Conservation (phyloP, 495 filamentous ascomycete species). For the Hypoxylon lenormandii region DNA sequence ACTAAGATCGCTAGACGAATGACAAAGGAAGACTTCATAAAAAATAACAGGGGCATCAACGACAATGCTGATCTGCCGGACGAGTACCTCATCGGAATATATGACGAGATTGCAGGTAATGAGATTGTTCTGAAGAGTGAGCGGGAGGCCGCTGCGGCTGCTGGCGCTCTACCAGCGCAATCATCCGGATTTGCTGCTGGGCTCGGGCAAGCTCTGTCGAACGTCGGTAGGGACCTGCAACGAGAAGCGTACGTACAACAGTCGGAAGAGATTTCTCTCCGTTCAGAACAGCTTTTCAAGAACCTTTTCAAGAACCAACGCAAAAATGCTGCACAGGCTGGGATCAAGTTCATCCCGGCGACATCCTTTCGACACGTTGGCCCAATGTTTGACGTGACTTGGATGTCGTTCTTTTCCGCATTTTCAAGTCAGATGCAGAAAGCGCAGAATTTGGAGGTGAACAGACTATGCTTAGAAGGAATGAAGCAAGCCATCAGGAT, state of each 20-base stretch:
- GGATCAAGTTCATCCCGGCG: slow-evolving; percentile 85
- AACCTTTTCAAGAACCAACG: slow-evolving; percentile 87
- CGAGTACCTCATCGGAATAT: slow-evolving; percentile 90
- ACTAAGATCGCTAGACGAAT: slow-evolving; percentile 85
- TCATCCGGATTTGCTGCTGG: slow-evolving; percentile 80
- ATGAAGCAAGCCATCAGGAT: slow-evolving; percentile 92
- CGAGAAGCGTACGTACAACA: slow-evolving; percentile 93
- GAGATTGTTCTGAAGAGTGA: slow-evolving; percentile 97
- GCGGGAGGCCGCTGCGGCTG: slow-evolving; percentile 82
- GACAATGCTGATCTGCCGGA: slow-evolving; percentile 93
- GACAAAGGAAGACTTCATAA: slow-evolving; percentile 97
- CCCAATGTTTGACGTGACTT: slow-evolving; percentile 98
- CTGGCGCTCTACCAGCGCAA: slow-evolving; percentile 70
- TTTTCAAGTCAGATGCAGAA: slow-evolving; percentile 91
- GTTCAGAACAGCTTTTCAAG: slow-evolving; percentile 83
- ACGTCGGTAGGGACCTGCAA: slow-evolving; percentile 89
- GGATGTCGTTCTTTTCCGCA: slow-evolving; percentile 98
- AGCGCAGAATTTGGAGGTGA: slow-evolving; percentile 88
- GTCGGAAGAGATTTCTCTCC: slow-evolving; percentile 84
- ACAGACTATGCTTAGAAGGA: slow-evolving; percentile 91
- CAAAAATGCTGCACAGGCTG: slow-evolving; percentile 75
- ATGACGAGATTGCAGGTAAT: slow-evolving; percentile 87
- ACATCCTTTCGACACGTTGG: slow-evolving; percentile 94
- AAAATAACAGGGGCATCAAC: slow-evolving; percentile 98
- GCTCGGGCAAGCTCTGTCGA: slow-evolving; percentile 88